These are phyloP conservation scores for Aspergillus steynii DNA, from an alignment of 495 filamentous ascomycete species.

Conservation along the genomic window DNA sequence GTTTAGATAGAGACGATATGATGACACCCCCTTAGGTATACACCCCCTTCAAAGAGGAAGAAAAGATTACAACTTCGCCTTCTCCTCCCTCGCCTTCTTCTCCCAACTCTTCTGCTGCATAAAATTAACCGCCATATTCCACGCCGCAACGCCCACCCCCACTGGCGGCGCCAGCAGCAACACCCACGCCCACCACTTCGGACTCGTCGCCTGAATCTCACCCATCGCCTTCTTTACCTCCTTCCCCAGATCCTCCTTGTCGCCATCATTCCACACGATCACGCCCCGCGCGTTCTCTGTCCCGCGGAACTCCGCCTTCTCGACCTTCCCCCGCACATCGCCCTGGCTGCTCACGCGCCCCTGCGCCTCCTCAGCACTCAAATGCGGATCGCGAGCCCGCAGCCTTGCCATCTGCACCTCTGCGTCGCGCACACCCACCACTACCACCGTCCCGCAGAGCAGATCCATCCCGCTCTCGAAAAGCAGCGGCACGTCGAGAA, in stretches of 20 bases:
- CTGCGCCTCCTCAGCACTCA: constrained; percentile 76
- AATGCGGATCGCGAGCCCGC: constrained; percentile 65
- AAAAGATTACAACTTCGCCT: constrained; percentile 60
- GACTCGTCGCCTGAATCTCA: constrained; percentile 61
- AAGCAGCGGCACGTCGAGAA: constrained; percentile 90
- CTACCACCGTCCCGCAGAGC: constrained; percentile 77
- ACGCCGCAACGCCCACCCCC: constrained; percentile 61
- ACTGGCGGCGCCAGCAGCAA: constrained; percentile 72
- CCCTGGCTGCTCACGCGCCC: constrained; percentile 81
- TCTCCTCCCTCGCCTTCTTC: constrained; percentile 61
- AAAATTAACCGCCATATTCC: constrained; percentile 68
- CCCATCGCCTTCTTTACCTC: constrained; percentile 64
- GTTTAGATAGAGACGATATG: too few species aligned
- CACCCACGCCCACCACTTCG: constrained; percentile 78
- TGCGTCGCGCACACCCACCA: constrained; percentile 77
- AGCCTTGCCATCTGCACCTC: constrained; percentile 78
- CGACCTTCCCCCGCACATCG: constrained; percentile 78
- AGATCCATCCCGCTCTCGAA: constrained; percentile 84
- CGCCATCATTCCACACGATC: constrained; percentile 86
- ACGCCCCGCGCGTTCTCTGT: constrained; percentile 57
- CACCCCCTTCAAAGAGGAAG: neutral
- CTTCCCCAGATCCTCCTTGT: constrained; percentile 60
- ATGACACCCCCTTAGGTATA: too few species aligned
- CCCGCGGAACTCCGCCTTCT: constrained; percentile 64
- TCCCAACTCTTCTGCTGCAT: constrained; percentile 69